Evolutionary conservation across 805 yeast species (phyloP).

Genomic region (Maudiozyma bulderi): DNA sequence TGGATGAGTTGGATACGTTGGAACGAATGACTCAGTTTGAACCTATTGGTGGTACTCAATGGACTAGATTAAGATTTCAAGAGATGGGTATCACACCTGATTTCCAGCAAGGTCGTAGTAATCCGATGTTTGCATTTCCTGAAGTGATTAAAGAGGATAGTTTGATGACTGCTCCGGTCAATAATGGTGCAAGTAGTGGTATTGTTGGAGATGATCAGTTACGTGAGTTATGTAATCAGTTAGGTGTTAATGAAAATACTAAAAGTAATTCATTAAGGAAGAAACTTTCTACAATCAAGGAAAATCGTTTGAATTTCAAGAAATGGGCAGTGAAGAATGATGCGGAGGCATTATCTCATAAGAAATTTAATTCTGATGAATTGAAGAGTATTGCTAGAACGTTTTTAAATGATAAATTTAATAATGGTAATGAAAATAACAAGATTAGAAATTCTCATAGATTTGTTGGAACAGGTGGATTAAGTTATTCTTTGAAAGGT

Average conservation of each 20-base stretch:
- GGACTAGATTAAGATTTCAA: slow-evolving; percentile 56
- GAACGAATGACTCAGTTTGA: slow-evolving; percentile 66
- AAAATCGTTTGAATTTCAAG: slow-evolving; percentile 40
- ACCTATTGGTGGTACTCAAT: slow-evolving; percentile 44
- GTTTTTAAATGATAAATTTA: slow-evolving; percentile 27
- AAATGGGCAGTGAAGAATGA: slow-evolving; percentile 43
- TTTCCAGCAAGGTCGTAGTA: slow-evolving; percentile 17
- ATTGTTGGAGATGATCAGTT: slow-evolving; percentile 4
- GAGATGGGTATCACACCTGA: slow-evolving; percentile 46
- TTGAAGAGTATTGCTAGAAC: slow-evolving; percentile 33
- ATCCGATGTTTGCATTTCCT: slow-evolving; percentile 28
- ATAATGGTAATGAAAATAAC: background rate
- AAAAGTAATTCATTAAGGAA: background rate
- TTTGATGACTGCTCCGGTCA: background rate
- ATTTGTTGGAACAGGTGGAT: slow-evolving; percentile 66
- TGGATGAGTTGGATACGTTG: slow-evolving; percentile 56
- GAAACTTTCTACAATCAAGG: slow-evolving; percentile 3
- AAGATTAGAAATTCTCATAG: slow-evolving; percentile 14
- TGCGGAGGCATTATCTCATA: slow-evolving; percentile 33
- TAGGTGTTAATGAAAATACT: slow-evolving; percentile 4
- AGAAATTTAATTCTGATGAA: slow-evolving; percentile 24
- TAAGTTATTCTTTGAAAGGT: slow-evolving; percentile 60
- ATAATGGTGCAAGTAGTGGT: background rate
- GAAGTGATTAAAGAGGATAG: slow-evolving; percentile 1
- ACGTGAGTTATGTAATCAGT: slow-evolving; percentile 5